Percentiles rank a stretch among this genome's conserved stretches.
These are phyloP conservation scores for Komagataella pseudopastoris DNA, from an alignment of 805 yeast species.

Conservation along the genomic window DNA sequence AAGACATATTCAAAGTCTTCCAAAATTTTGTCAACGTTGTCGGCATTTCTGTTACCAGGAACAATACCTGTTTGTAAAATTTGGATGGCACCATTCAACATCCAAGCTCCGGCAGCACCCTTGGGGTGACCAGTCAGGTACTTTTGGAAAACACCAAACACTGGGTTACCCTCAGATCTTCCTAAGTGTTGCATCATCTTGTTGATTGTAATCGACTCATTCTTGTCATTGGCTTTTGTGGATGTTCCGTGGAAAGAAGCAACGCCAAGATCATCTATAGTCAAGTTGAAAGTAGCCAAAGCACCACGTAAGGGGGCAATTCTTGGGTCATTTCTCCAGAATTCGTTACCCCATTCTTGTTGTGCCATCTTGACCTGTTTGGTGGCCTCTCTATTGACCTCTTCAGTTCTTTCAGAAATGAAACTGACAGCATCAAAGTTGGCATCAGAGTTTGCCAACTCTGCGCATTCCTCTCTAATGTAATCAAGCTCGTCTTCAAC, in stretches of 20 bases:
- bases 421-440: slow-evolving; percentile 40
- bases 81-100: slow-evolving; percentile 97
- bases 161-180: slow-evolving; percentile 95
- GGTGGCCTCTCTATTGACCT: slow-evolving; percentile 70
- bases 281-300: slow-evolving; percentile 82
- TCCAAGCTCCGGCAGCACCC: slow-evolving; percentile 99
- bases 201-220: slow-evolving; percentile 86
- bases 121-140: slow-evolving; percentile 99
- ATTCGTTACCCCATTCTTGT: slow-evolving; percentile 90
- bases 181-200: slow-evolving; percentile 92
- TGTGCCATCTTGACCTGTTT: slow-evolving; percentile 82
- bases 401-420: slow-evolving; percentile 76
- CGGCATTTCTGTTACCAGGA: slow-evolving; percentile 99
- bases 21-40: slow-evolving; percentile 75
- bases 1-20: slow-evolving; percentile 80
- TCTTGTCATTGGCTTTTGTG: slow-evolving; percentile 96
- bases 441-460: slow-evolving; percentile 28
- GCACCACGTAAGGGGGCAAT: slow-evolving; percentile 97
- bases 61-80: slow-evolving; percentile 84
- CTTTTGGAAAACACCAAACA: slow-evolving; percentile 96
- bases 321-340: slow-evolving; percentile 82
- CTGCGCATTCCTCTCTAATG: slow-evolving; percentile 58
- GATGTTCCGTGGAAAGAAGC: slow-evolving; percentile 99
- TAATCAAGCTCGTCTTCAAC: slow-evolving; percentile 65
- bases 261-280: slow-evolving; percentile 90